phyloP scores from a whole-genome alignment of 2,329 filamentous ascomycete genomes.

The Sporothrix schenckii region DNA sequence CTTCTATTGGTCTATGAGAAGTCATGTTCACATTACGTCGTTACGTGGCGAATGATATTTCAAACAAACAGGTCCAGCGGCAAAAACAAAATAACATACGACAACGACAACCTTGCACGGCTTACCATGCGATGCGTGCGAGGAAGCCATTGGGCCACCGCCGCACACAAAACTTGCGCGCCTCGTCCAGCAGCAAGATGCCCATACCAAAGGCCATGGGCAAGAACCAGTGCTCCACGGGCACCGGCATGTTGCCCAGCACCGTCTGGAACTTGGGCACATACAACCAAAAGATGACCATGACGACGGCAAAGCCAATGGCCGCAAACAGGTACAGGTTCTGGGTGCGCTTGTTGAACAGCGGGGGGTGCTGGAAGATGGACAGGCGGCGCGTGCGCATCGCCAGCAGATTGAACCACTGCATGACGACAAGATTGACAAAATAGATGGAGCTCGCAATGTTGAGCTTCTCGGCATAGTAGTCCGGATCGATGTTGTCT shows the following conservation, averaged over 20 bases:
- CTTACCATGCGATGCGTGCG: slow-evolving; percentile 65
- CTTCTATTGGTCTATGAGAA: background rate
- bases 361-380: slow-evolving; percentile 72
- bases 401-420: slow-evolving; percentile 75
- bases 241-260: slow-evolving; percentile 64
- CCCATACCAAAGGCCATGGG: slow-evolving; percentile 71
- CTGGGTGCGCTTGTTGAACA: slow-evolving; percentile 65
- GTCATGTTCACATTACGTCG: slow-evolving; percentile 7
- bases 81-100: background rate
- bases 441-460: slow-evolving; percentile 76
- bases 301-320: slow-evolving; percentile 67
- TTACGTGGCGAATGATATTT: background rate
- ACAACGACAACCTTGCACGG: background rate
- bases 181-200: slow-evolving; percentile 67
- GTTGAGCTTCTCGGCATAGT: slow-evolving; percentile 60
- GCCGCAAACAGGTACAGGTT: slow-evolving; percentile 72
- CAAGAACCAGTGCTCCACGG: slow-evolving; percentile 75
- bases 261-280: slow-evolving; percentile 65
- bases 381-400: slow-evolving; percentile 66
- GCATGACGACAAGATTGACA: slow-evolving; percentile 79
- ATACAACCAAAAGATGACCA: slow-evolving; percentile 72
- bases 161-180: slow-evolving; percentile 64
- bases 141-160: slow-evolving; percentile 60
- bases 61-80: background rate
- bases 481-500: slow-evolving; percentile 55